Base-by-base conservation (phyloP, 2,329 filamentous ascomycete species). In the Fusarium poae region DNA sequence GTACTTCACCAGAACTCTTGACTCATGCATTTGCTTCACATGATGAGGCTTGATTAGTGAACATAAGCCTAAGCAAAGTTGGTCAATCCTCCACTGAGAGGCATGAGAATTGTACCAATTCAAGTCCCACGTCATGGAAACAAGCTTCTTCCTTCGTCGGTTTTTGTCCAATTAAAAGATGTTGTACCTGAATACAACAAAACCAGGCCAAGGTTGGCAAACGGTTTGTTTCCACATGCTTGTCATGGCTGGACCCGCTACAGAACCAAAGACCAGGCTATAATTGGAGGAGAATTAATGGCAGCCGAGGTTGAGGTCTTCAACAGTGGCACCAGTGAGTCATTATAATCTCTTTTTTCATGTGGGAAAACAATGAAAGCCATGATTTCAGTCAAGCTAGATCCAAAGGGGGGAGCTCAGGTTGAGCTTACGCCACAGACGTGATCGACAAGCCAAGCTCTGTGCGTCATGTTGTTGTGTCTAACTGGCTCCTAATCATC, bases 341-440 rank as follows among this genome's bases (percentile, higher is more conserved):
- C 48, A 50, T 29, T 45, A 12, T 15, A 25, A 11, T 29, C n/a
- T 30, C 43, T 21, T 30, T 30, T 45, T 29, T 21, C 32, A 50
- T 50, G 23, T 50, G 34, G 7, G 25, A 50, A 39, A 39, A 35
- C 48, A 4, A 4, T 50, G 48, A 39, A 50, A 50, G 18, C 35
- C 10, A 16, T 45, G 7, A 30, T 16, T 30, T 9, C 12, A 30
- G 21, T 1, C 3, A 21, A 39, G 48, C 48, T 50, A 50, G 23
- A 21, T 20, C 34, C 18, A 23, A 50, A 20, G 6, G 2, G 2
- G 25, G 48, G 25, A 50, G 25, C 48, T 50, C 6, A 13, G 11
- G 2, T 15, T 20, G 13, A 50, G 48, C 48, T 21, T 39, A 50
- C 48, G 48, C 48, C 48, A 50, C 48, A 50, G 9, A 45, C 43